Conservation (phyloP, 2,329 filamentous ascomycete genomes). For the Verticillium nubilum region DNA sequence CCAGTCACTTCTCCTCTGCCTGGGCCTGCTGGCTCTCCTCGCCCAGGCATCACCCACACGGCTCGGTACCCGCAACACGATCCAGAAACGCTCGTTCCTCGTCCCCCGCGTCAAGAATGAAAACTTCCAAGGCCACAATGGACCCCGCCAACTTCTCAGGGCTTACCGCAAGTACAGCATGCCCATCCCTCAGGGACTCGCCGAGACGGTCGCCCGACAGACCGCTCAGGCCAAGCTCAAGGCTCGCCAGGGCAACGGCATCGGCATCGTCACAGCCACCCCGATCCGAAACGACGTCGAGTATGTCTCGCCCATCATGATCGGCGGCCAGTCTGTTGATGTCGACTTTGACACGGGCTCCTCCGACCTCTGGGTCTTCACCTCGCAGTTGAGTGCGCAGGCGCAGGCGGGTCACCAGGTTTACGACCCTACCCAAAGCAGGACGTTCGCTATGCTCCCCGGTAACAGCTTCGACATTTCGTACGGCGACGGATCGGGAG, state of each 20-base stretch:
- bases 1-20: conserved; percentile 9
- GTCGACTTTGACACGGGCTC: conserved; percentile 75
- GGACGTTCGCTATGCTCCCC: conserved; percentile 22
- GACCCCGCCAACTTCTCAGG: conserved; percentile 56
- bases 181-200: conserved; percentile 35
- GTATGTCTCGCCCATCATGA: conserved; percentile 63
- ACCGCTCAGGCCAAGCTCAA: conserved; percentile 3
- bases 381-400: conserved; percentile 44
- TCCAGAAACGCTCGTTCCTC: conserved; percentile 52
- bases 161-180: conserved; percentile 65
- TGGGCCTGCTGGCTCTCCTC: conserved; percentile 15
- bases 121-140: conserved; percentile 49
- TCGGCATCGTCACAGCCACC: conserved; percentile 57
- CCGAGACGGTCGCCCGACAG: conserved; percentile 16
- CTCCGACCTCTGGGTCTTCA: conserved; percentile 71
- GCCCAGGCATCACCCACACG: conserved; percentile 14
- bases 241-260: conserved; percentile 13
- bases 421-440: conserved; percentile 31
- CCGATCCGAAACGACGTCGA: conserved; percentile 62
- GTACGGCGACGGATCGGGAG: conserved; percentile 65
- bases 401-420: conserved; percentile 41
- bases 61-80: conserved; percentile 21
- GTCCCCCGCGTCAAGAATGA: conserved; percentile 52
- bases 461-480: conserved; percentile 55
- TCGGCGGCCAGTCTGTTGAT: conserved; percentile 64